Evolutionary conservation across 768 basidiomycete genomes (phyloP), one percentile per base, ranked within the genome.

Genomic region (Collybia sordida): DNA sequence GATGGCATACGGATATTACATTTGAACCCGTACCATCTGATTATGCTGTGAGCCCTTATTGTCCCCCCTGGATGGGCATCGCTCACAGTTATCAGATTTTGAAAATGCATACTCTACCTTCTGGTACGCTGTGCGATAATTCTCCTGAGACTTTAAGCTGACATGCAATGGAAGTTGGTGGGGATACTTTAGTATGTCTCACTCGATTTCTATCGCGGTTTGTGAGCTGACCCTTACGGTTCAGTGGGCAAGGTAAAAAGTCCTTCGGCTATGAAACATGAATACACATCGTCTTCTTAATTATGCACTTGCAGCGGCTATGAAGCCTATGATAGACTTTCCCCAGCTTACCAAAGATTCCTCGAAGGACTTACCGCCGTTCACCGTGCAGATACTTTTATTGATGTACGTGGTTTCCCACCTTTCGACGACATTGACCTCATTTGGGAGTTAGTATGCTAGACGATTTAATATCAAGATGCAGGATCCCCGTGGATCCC

Each of bases 281-380:
- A 7, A 22, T 11, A 34, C 22, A 31, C 2, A 4, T 22, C n/a
- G 3, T 17, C 31, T 19, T 14, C 18, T 7, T 15, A 8, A 12
- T 28, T 28, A 22, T 22, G 21, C 35, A 42, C 22, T 19, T 35
- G 0, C 19, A 75, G 75, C 50, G 79, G 72, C 3, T 86, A 84
- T 55, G 82, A 83, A 59, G 83, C 81, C 7, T 87, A 85, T 64
- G 81, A 83, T 62, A 69, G 79, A 14, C 74, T 87, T 19, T 83
- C 82, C 1, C 80, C 81, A 7, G 69, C 75, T 3, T 74, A 73
- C 51, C 66, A 73, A 42, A 70, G 67, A 28, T 83, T 83, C 63
- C 67, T 86, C 37, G 81, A 84, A 58, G 78, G 79, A 6, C 64
- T 86, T 12, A 81, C 78, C 1, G 84, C 84, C 0, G 61, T 76